These are phyloP conservation scores for Naganishia kalamii DNA, from an alignment of 768 basidiomycete genomes.

Conservation along the genomic window DNA sequence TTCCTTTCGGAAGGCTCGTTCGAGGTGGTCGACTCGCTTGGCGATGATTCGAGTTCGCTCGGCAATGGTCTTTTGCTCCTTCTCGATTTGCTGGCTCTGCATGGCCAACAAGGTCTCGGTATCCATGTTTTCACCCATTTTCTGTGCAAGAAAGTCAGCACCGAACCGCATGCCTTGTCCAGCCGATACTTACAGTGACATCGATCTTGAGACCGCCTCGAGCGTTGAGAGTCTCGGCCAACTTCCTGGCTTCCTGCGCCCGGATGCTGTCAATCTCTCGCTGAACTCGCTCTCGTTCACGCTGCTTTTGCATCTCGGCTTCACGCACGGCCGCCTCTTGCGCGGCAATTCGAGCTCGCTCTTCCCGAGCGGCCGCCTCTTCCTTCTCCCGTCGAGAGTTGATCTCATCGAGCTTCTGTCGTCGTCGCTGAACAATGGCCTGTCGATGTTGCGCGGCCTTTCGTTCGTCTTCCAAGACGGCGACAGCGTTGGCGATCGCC, in stretches of 20 bases:
- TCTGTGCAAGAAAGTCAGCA: background rate
- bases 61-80: slow-evolving; percentile 82
- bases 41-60: slow-evolving; percentile 72
- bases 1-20: slow-evolving; percentile 89
- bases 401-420: slow-evolving; percentile 77
- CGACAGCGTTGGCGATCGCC: slow-evolving; percentile 52
- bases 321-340: slow-evolving; percentile 64
- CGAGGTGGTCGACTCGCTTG: slow-evolving; percentile 90
- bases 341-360: slow-evolving; percentile 55
- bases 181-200: slow-evolving; percentile 55
- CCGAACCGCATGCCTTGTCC: background rate
- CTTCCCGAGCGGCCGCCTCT: slow-evolving; percentile 70
- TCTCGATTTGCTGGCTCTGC: slow-evolving; percentile 91
- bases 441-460: slow-evolving; percentile 57
- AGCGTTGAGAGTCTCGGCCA: slow-evolving; percentile 74
- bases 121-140: slow-evolving; percentile 47
- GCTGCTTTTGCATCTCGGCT: slow-evolving; percentile 57
- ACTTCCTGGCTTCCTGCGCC: slow-evolving; percentile 77
- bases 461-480: slow-evolving; percentile 45
- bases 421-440: slow-evolving; percentile 74
- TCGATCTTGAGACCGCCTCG: slow-evolving; percentile 66
- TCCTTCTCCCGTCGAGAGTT: slow-evolving; percentile 80
- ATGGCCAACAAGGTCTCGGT: slow-evolving; percentile 79
- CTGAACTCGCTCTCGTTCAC: slow-evolving; percentile 51
- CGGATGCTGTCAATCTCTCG: slow-evolving; percentile 64